phyloP scores from a whole-genome alignment of 805 yeast species.

The Hyphopichia homilentoma region DNA sequence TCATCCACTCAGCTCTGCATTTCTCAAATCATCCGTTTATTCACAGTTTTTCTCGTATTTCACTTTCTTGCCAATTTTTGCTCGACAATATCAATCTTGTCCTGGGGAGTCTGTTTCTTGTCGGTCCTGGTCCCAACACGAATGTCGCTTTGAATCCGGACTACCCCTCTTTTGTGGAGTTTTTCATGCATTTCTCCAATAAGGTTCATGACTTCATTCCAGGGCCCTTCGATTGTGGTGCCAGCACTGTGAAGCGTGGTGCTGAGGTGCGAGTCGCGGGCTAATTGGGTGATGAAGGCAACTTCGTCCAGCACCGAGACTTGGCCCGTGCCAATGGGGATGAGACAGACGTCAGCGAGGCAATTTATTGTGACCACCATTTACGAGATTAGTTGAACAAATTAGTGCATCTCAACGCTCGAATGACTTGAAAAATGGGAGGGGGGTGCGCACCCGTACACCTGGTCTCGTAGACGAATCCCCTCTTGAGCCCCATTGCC shows the following conservation, averaged over 20 bases:
- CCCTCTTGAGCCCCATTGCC: too few species aligned
- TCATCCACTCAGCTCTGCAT: too few species aligned
- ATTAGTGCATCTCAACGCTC: too few species aligned
- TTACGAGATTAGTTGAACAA: neutral
- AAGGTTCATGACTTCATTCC: conserved; percentile 79
- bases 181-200: conserved; percentile 76
- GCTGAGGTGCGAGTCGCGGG: conserved; percentile 58
- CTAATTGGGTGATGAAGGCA: conserved; percentile 61
- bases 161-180: conserved; percentile 64
- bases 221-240: conserved; percentile 88
- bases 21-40: too few species aligned
- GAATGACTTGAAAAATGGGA: too few species aligned
- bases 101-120: conserved; percentile 67
- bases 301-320: conserved; percentile 83
- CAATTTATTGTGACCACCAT: conserved; percentile 51
- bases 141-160: conserved; percentile 81
- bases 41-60: too few species aligned
- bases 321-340: conserved; percentile 81
- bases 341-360: conserved; percentile 80
- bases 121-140: conserved; percentile 84
- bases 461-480: too few species aligned
- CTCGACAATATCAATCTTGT: conserved; percentile 65
- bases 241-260: conserved; percentile 88
- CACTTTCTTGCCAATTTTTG: conserved; percentile 44
- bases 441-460: too few species aligned